Evolutionary conservation across 108 stramenopile genomes (phyloP), one percentile per base, ranked within the genome.

Genomic region (Chaetoceros muelleri): DNA sequence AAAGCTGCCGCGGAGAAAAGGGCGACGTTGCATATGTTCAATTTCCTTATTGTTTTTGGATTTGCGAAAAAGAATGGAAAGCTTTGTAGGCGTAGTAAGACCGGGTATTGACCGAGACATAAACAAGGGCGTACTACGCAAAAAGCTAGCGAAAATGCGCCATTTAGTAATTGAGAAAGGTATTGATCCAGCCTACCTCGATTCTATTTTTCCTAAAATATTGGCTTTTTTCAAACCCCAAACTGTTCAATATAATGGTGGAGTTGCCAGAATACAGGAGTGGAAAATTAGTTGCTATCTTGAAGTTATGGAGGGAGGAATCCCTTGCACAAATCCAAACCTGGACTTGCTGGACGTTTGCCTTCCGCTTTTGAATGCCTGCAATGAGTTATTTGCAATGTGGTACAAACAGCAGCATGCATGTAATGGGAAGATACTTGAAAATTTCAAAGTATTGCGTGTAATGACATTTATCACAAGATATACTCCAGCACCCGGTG

Each of bases 251-350:
- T 90, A 90, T 64, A 90, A 90, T 71, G 88, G 88, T 18, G 88
- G 88, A 8, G 66, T 90, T 54, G 88, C 84, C 48, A 81, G 85
- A 17, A 72, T 89, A n/a, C 80, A 75, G 30, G 65, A 88, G 30
- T 93, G 91, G 91, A 93, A 85, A 60, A 88, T 93, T 30, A 79
- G 77, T n/a, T 88, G 85, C 61, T 93, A 93, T 61, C 44, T 93
- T 24, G 91, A 93, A 66, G 91, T 93, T 20, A 93, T 89, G 90
- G 67, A 76, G 30, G 84, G 84, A 26, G 90, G 90, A 7, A 57
- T 93, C 17, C 90, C 90, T 24, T 84, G 82, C 49, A 82, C 85
- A 16, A 76, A 86, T 60, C 90, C 85, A 46, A 75, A 86, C 51
- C 2, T 60, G 5, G 44, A 47, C 2, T 48, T 88, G 3, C 64